A percentile compares a stretch with the other conserved stretches of the same genome.
phyloP scores from a whole-genome alignment of 371 early-diverging fungal species.

The Mortierella sp. region DNA sequence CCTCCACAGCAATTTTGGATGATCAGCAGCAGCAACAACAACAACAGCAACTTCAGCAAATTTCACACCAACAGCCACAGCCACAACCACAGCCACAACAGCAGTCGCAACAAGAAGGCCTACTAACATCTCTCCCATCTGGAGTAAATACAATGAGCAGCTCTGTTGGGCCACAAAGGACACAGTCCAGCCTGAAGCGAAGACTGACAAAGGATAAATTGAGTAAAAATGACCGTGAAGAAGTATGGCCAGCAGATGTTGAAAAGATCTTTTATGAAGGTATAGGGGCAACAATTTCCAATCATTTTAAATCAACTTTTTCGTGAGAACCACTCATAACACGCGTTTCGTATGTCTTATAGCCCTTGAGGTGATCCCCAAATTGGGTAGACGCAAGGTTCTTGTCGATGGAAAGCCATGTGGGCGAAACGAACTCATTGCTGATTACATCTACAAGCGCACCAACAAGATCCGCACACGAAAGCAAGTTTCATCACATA shows the following conservation, averaged over 20 bases:
- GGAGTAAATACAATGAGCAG: background rate
- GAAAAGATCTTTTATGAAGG: slow-evolving; percentile 46
- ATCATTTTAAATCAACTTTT: background rate
- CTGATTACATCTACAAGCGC: slow-evolving; percentile 79
- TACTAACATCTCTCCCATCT: background rate
- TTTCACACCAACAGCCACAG: background rate
- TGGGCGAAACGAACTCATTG: slow-evolving; percentile 84
- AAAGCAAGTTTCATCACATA: slow-evolving; percentile 86
- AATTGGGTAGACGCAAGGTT: slow-evolving; percentile 70
- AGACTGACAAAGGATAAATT: slow-evolving; percentile 35
- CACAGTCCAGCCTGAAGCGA: slow-evolving; percentile 27
- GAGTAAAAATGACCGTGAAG: slow-evolving; percentile 49
- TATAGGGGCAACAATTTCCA: background rate
- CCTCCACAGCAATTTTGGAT: background rate
- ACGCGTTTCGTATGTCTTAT: background rate
- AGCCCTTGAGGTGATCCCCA: slow-evolving; percentile 72
- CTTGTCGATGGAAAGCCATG: slow-evolving; percentile 74
- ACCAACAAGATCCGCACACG: slow-evolving; percentile 75
- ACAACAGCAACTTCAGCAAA: background rate
- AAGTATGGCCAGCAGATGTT: slow-evolving; percentile 54
- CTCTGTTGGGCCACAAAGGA: slow-evolving; percentile 19
- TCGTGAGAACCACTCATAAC: background rate
- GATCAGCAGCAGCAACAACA: slow-evolving; percentile 15
- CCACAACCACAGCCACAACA: slow-evolving; percentile 10
- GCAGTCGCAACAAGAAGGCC: background rate